Conservation (phyloP, 441 rosid genomes). For the Sinapis alba region DNA sequence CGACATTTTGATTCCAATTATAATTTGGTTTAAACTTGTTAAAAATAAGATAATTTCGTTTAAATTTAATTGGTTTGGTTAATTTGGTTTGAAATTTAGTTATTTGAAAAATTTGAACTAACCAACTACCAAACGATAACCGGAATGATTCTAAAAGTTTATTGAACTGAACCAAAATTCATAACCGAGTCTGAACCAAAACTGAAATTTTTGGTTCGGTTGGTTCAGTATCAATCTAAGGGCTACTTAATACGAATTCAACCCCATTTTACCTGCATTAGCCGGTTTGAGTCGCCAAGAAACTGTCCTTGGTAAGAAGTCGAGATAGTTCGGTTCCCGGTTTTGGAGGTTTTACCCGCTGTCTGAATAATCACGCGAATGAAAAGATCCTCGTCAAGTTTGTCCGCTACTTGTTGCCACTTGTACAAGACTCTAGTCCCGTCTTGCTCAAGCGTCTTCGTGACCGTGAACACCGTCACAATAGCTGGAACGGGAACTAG, state of each 20-base stretch:
- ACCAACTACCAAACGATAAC: not conserved
- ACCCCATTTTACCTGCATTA: slow-evolving; percentile 20
- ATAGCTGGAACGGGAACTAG: slow-evolving; percentile 39
- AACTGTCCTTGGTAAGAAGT: slow-evolving; percentile 38
- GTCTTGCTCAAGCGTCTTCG: slow-evolving; percentile 42
- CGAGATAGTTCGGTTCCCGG: slow-evolving; percentile 21
- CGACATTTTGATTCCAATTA: not conserved
- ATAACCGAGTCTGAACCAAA: not conserved
- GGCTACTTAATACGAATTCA: not conserved
- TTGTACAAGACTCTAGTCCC: slow-evolving; percentile 36
- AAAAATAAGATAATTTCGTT: not conserved
- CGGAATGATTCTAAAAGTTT: not conserved
- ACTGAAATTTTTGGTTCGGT: not conserved
- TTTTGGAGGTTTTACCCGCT: slow-evolving; percentile 14
- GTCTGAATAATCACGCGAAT: slow-evolving; percentile 16
- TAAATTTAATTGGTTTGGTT: not conserved
- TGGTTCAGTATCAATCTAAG: not conserved
- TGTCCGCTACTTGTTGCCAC: slow-evolving; percentile 44
- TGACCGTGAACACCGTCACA: slow-evolving; percentile 40
- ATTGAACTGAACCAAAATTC: no score
- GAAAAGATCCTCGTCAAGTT: slow-evolving; percentile 44
- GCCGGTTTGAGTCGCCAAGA: slow-evolving; percentile 36
- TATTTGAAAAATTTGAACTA: not conserved
- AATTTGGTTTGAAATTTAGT: not conserved
- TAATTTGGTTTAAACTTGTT: not conserved